These are phyloP conservation scores for Clavariopsis aquatica DNA, from an alignment of 495 filamentous ascomycete species.

Conservation along the genomic window DNA sequence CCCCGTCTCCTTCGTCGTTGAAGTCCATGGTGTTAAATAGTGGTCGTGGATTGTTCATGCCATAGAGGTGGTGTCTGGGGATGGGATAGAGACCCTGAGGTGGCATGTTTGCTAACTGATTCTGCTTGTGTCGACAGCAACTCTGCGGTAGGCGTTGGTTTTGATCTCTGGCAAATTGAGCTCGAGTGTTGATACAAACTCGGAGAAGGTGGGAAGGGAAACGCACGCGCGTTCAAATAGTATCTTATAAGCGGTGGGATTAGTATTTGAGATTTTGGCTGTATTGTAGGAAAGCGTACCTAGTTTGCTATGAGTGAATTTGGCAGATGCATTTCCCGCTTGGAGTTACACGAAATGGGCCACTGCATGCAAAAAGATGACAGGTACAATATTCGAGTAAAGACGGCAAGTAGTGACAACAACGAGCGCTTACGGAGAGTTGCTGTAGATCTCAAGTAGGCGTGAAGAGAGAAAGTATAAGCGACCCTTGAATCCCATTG, in stretches of 20 bases:
- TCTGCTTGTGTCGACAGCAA: too few species aligned
- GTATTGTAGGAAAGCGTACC: not conserved
- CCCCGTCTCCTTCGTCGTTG: not conserved
- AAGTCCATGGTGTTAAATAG: constrained; percentile 19
- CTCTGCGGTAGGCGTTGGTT: too few species aligned
- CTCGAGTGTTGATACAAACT: not conserved
- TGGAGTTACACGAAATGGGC: not conserved
- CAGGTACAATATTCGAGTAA: not conserved
- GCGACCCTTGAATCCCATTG: too few species aligned
- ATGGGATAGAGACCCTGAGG: constrained; percentile 19
- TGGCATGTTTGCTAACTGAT: constrained; percentile 11
- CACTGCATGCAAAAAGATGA: not conserved
- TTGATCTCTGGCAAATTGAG: too few species aligned
- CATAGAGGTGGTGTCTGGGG: constrained; percentile 16
- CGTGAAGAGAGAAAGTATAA: too few species aligned
- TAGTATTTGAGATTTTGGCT: not conserved
- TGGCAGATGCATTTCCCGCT: not conserved
- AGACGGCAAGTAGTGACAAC: too few species aligned
- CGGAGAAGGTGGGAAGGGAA: not conserved
- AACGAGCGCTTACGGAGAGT: too few species aligned
- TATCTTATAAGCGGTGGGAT: not conserved
- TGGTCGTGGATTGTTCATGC: not conserved
- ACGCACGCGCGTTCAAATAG: not conserved
- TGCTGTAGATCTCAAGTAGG: too few species aligned
- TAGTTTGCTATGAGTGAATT: not conserved